These are phyloP conservation scores for Stropharia rugosoannulata DNA, from an alignment of 768 basidiomycete genomes.

Conservation along the genomic window DNA sequence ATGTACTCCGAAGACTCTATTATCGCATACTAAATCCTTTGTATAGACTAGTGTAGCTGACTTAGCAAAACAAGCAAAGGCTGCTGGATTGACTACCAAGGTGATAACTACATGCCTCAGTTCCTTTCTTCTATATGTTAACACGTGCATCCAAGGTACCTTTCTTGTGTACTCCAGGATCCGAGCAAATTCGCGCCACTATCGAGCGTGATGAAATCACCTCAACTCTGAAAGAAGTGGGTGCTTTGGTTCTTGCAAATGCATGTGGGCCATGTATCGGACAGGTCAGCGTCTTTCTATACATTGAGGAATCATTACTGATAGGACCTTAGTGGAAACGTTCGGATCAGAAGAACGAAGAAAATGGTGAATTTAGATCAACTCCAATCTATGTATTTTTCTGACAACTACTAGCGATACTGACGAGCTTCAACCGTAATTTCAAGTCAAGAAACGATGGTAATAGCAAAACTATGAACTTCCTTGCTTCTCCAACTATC, in stretches of 20 bases:
- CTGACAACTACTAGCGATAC: constrained; percentile 61
- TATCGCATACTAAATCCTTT: not conserved
- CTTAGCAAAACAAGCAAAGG: constrained; percentile 85
- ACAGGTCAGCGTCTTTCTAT: constrained; percentile 50
- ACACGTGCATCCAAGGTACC: constrained; percentile 50
- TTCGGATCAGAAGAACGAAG: constrained; percentile 80
- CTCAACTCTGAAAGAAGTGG: constrained; percentile 76
- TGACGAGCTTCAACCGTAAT: constrained; percentile 95
- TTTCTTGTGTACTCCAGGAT: constrained; percentile 87
- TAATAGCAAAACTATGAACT: constrained; percentile 93
- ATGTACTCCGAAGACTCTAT: not conserved
- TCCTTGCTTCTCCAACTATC: constrained; percentile 94
- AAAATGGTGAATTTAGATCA: constrained; percentile 65
- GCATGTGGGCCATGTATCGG: constrained; percentile 99
- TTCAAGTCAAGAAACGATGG: constrained; percentile 95
- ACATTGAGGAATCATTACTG: constrained; percentile 1
- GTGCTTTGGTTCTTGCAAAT: constrained; percentile 94
- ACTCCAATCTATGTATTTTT: not conserved
- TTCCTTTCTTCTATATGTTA: constrained; percentile 2
- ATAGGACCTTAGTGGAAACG: constrained; percentile 77
- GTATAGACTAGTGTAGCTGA: constrained; percentile 88
- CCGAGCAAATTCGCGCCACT: constrained; percentile 96
- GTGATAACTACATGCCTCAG: constrained; percentile 27
- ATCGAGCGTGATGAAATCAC: constrained; percentile 95
- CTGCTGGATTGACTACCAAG: constrained; percentile 77